Evolutionary conservation across 768 basidiomycete genomes (phyloP), one percentile per base, ranked within the genome.

Genomic region (Podaxis sp.): DNA sequence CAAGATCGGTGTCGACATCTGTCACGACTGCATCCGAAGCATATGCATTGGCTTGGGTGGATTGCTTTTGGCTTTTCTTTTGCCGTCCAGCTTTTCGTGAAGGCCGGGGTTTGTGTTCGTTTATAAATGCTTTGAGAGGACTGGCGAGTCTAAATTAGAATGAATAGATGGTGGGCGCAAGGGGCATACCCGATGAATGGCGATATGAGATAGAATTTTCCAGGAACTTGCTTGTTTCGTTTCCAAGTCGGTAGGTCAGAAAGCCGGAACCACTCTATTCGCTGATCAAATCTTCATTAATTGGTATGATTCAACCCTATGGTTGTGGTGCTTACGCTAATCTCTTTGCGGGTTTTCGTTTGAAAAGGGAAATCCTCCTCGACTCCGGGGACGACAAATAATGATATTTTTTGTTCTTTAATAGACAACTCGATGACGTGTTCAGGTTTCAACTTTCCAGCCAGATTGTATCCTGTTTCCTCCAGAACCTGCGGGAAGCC

Each of bases 281-380:
- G 93, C 96, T 98, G 71, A 52, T 26, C 4, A 20, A 41, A 38
- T 38, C 7, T 33, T 17, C 37, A 15, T n/a, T 26, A 41, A 26
- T 10, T 12, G 5, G 44, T 26, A 62, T 57, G 65, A 41, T 69
- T 58, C 33, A 40, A 30, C 44, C 15, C 20, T 10, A 46, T 20
- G 44, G 20, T 7, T 46, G 49, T 66, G 7, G 63, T 50, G 49
- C 87, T 70, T 81, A 97, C 96, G 71, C 95, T 96, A 68, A 99
- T 99, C 80, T 99, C 97, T 76, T 98, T 99, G 61, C 96, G 82
- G 1, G 97, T 99, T 74, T 90, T 89, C 4, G 97, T 97, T 75
- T 91, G 84, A 78, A 99, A 99, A 2, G 82, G 81, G 66, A 87
- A 95, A 69, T 91, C 87, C 76, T 98, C 95, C 38, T 91, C 86